Base-by-base conservation (phyloP, 306 rosid species). In the Corylus avellana region DNA sequence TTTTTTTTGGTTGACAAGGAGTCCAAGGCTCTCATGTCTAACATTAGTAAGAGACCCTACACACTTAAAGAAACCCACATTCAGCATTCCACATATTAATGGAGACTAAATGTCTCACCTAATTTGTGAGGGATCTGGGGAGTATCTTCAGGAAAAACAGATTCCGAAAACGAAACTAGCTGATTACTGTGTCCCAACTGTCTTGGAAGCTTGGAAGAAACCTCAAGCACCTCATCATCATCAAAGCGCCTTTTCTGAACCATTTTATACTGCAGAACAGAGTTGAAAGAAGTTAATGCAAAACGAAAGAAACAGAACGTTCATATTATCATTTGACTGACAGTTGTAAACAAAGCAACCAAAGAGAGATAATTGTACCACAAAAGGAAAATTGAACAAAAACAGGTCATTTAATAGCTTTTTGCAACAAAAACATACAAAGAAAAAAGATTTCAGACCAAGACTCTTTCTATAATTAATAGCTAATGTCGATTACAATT, bases 191-290 rank as follows among this genome's bases (percentile, higher is more conserved):
- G 81, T 75, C 78, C 94, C 17, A 47, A 86, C 57, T 89, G 96
- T 82, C 89, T 94, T 37, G 87, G 93, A 84, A 79, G 90, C 81
- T 94, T 92, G 78, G 89, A 80, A 71, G 96, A 86, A 76, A 86
- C 84, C 82, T 87, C 92, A 74, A 88, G 75, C 73, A 85, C 74
- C 68, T 90, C 96, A 69, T 86, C 96, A 56, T 85, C 90, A 79
- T 94, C 96, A 54, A 84, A 91, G 73, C 91, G 87, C 64, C 95
- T 95, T 68, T 94, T 94, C 84, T 92, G 97, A 69, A 94, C 98
- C 98, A 94, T 94, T 77, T 76, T 87, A 75, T 72, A 61, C 91
- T 89, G 93, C 86, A 86, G 56, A 56, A 79, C 58, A 75, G 17
- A 70, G 35, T 79, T 55, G 16, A 71, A 73, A 22, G 46, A 49